Evolutionary conservation across 169 alveolate genomes (phyloP), one percentile per base, ranked within the genome.

Genomic region (Perkinsus marinus): DNA sequence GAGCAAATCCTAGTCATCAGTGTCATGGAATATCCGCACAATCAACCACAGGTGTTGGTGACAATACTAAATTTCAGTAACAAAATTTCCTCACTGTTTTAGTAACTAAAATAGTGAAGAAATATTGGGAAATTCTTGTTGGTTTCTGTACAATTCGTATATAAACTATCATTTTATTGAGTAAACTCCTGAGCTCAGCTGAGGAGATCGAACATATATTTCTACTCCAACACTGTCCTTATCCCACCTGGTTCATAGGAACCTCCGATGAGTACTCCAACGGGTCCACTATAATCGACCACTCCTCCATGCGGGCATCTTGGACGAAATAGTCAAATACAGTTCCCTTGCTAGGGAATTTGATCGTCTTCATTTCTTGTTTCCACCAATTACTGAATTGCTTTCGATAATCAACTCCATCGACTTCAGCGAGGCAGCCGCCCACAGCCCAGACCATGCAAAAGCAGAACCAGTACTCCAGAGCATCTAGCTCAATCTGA

Each of bases 391-490:
- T 97, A 47, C 97, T 95, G 96, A 98, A 98, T 91, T 96, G 96
- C 95, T 97, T 97, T 91, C 98, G 95, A 92, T 94, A 98, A 91
- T 97, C 98, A 47, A 96, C 96, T 43, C 98, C 98, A 92, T 98
- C 99, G 93, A 97, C 97, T 92, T 98, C 99, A 26, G 98, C 95
- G 89, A 97, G 95, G 93, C 97, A 96, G 39, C 98, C 98, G 46
- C 99, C 99, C 92, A 97, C 95, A 68, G 99, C 98, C 98, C 99
- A 97, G 36, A 98, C 96, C 90, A 96, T 96, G 92, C 98, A 96
- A 94, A 97, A 97, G 43, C 97, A 98, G 93, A 98, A 98, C 92
- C 97, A 95, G 93, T 97, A 97, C 95, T 97, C 98, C 46, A 97
- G 94, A 38, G 97, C 96, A 90, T 97, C 97, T 47, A 96, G 97